Evolutionary conservation across 2,329 filamentous ascomycete species (phyloP), one percentile per base, ranked within the genome.

Genomic region (Colletotrichum sansevieriae): DNA sequence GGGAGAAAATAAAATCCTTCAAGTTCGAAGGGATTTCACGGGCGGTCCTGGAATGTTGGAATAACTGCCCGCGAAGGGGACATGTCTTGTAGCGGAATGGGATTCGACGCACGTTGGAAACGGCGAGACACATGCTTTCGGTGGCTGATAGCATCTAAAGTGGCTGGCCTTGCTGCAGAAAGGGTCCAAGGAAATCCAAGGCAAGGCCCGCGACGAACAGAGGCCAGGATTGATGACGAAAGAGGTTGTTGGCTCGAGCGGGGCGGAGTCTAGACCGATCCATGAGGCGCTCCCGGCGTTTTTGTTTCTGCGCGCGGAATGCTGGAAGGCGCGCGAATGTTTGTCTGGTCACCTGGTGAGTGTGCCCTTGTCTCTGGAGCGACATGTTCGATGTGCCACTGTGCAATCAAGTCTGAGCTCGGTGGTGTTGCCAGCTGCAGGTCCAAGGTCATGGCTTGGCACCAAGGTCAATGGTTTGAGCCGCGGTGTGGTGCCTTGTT

Each of bases 141-240:
- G 58, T 63, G 64, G 58, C 58, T 66, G 33, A 29, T 60, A 51
- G 5, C n/a, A 7, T 5, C 29, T 29, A 59, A 51, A 43, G 55
- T 68, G 65, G 65, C 65, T 63, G 41, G 22, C 13, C 20, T 7
- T 67, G 46, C 46, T 68, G 61, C 29, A 65, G 52, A 55, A 68
- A 59, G 61, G 60, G 60, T 41, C 39, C 47, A 12, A 39, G 37
- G 39, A 15, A 54, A 52, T 54, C n/a, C 18, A 22, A 55, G 52
- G 35, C 52, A 55, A 39, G 33, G 52, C 35, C 37, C n/a, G 52
- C 52, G 49, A 22, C 18, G 29, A 20, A 41, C 35, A 44, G 9
- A 55, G 35, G 18, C 37, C 13, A 56, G 46, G 59, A 35, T 22
- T 20, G 41, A 68, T 60, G 55, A 65, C 41, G 55, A 33, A 65